Conservation (phyloP, 75 land plant genomes). For the Cunninghamia lanceolata region DNA sequence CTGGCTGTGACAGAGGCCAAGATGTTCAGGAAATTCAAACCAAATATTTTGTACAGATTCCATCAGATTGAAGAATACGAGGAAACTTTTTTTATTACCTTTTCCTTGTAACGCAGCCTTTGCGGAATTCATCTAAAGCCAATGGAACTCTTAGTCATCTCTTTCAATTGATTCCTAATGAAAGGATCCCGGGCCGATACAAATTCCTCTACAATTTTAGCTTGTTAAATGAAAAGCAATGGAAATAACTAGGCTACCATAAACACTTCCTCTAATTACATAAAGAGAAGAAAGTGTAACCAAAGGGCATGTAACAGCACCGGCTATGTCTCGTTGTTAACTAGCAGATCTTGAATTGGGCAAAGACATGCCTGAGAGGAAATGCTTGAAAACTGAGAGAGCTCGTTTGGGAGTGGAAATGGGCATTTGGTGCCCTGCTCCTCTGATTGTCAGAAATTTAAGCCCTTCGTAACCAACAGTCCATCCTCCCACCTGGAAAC, state of each 20-base stretch:
- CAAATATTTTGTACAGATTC: neutral
- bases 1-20: no score
- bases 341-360: constrained; percentile 8
- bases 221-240: no score
- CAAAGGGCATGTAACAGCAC: neutral
- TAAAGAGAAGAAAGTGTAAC: neutral
- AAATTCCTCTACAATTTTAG: no score
- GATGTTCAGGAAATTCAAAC: no score
- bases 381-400: constrained; percentile 23
- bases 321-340: neutral
- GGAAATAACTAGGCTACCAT: no score
- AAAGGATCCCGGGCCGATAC: neutral
- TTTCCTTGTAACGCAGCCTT: neutral
- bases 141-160: no score
- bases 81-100: no score
- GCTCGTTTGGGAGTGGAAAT: constrained; percentile 23
- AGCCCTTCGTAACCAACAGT: constrained; percentile 55
- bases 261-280: neutral
- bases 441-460: constrained; percentile 68
- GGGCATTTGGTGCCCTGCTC: constrained; percentile 86
- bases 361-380: constrained; percentile 5
- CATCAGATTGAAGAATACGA: neutral
- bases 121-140: neutral
- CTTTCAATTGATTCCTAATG: neutral
- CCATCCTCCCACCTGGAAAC: constrained; percentile 58